phyloP scores from a whole-genome alignment of 352 stramenopile species.

The Thalassiosira mediterranea region DNA sequence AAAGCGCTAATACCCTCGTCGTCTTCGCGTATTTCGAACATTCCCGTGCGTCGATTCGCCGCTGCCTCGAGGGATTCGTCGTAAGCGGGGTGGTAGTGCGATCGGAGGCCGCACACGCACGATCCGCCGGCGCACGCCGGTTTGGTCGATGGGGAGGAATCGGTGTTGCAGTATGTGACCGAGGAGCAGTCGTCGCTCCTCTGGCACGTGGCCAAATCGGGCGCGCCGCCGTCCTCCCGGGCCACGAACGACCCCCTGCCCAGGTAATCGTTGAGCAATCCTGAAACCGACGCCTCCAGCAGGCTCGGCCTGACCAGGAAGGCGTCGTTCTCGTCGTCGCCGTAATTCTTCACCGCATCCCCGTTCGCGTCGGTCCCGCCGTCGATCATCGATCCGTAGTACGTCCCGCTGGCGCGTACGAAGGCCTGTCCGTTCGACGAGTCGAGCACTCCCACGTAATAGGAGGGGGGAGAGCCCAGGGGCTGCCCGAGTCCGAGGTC shows the following conservation, averaged over 20 bases:
- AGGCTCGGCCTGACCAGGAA: slow-evolving; percentile 61
- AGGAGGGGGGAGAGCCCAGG: slow-evolving; percentile 67
- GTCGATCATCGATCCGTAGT: slow-evolving; percentile 56
- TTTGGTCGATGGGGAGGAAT: slow-evolving; percentile 21
- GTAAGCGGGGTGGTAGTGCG: slow-evolving; percentile 71
- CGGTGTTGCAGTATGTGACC: slow-evolving; percentile 62
- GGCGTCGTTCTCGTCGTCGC: slow-evolving; percentile 59
- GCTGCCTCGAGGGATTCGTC: slow-evolving; percentile 69
- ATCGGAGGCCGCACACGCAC: slow-evolving; percentile 69
- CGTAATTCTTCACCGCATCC: slow-evolving; percentile 59
- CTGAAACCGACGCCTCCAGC: slow-evolving; percentile 65
- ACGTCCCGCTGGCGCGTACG: slow-evolving; percentile 57
- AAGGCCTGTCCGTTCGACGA: slow-evolving; percentile 68
- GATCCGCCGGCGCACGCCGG: slow-evolving; percentile 55
- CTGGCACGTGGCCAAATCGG: slow-evolving; percentile 42
- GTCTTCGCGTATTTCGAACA: slow-evolving; percentile 57
- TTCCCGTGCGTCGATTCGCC: slow-evolving; percentile 58
- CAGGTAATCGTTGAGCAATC: slow-evolving; percentile 74
- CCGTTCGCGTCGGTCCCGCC: slow-evolving; percentile 60
- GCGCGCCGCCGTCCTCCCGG: slow-evolving; percentile 15
- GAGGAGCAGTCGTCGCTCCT: slow-evolving; percentile 57
- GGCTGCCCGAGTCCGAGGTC: slow-evolving; percentile 47
- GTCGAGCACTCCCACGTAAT: slow-evolving; percentile 76
- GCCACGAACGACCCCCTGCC: slow-evolving; percentile 52
- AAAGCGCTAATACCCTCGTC: slow-evolving; percentile 69